Conservation (phyloP, 1,284 basidiomycete genomes). For the Hypsizygus ulmarius region DNA sequence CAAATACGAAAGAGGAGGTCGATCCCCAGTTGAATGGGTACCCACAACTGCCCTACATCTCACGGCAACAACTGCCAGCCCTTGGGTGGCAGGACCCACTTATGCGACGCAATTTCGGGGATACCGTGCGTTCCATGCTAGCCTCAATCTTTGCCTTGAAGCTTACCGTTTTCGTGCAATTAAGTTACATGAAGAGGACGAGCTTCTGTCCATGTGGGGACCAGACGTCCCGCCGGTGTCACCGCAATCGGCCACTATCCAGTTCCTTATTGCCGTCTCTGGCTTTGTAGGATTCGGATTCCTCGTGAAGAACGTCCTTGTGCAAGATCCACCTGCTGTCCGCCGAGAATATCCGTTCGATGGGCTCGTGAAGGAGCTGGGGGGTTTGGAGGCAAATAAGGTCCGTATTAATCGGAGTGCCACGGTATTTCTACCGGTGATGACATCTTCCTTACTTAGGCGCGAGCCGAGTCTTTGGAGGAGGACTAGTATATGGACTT, state of each 20-base stretch:
- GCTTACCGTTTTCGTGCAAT: slow-evolving; percentile 18
- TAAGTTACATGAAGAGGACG: slow-evolving; percentile 87
- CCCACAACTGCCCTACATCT: slow-evolving; percentile 72
- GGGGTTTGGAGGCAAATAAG: slow-evolving; percentile 73
- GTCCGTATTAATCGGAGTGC: slow-evolving; percentile 35
- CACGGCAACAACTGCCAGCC: slow-evolving; percentile 64
- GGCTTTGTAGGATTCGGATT: slow-evolving; percentile 61
- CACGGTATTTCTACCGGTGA: neutral
- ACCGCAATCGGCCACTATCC: slow-evolving; percentile 56
- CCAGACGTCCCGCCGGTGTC: slow-evolving; percentile 68
- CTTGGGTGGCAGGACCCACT: slow-evolving; percentile 82
- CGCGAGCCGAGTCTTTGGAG: slow-evolving; percentile 28
- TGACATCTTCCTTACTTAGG: slow-evolving; percentile 25
- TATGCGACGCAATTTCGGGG: slow-evolving; percentile 83
- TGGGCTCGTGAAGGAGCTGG: slow-evolving; percentile 70
- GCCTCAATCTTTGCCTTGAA: slow-evolving; percentile 2
- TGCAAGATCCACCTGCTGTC: slow-evolving; percentile 59
- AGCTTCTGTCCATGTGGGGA: slow-evolving; percentile 85
- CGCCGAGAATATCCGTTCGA: slow-evolving; percentile 71
- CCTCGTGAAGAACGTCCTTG: slow-evolving; percentile 48
- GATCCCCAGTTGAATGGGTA: slow-evolving; percentile 75
- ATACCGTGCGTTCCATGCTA: slow-evolving; percentile 51
- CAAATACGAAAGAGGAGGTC: slow-evolving; percentile 36
- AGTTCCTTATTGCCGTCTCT: slow-evolving; percentile 58
- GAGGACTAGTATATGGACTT: slow-evolving; percentile 18